Conservation (phyloP, 192 early-diverging fungal genomes). For the Obelidium mucronatum region DNA sequence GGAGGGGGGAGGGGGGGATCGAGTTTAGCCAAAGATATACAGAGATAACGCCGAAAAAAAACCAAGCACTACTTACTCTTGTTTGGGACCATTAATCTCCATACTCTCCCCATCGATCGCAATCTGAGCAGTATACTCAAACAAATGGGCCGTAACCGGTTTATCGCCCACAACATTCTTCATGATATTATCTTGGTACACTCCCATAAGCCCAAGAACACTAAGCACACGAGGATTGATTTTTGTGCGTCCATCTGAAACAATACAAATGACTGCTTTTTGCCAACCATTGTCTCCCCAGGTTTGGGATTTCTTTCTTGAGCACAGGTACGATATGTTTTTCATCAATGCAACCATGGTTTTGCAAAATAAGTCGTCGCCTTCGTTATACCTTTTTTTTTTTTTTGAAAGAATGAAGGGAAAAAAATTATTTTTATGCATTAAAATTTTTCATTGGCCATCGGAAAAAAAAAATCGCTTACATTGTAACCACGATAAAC, state of each 20-base stretch:
- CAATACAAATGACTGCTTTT: constrained; percentile 82
- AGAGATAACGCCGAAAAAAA: neutral
- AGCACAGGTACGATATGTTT: constrained; percentile 60
- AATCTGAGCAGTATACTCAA: constrained; percentile 81
- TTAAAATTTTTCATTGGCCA: neutral
- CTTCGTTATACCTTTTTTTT: constrained; percentile 73
- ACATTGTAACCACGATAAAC: constrained; percentile 88
- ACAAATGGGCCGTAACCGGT: constrained; percentile 71
- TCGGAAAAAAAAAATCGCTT: constrained; percentile 35
- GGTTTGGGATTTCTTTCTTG: constrained; percentile 32
- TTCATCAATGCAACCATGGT: constrained; percentile 89
- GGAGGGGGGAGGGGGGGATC: too few species aligned
- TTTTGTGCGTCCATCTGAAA: constrained; percentile 83
- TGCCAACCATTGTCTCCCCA: constrained; percentile 83
- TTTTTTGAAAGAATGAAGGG: neutral
- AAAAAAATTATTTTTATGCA: too few species aligned
- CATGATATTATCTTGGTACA: constrained; percentile 81
- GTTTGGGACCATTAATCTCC: constrained; percentile 69
- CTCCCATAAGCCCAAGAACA: constrained; percentile 79
- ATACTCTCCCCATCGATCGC: constrained; percentile 73
- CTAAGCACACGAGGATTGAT: constrained; percentile 74
- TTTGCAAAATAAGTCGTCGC: constrained; percentile 86
- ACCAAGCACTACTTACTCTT: constrained; percentile 57
- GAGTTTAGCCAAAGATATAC: neutral
- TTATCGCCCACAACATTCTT: constrained; percentile 69